These are phyloP conservation scores for Sodiomyces alkalinus DNA, from an alignment of 2,329 filamentous ascomycete species.

Conservation along the genomic window DNA sequence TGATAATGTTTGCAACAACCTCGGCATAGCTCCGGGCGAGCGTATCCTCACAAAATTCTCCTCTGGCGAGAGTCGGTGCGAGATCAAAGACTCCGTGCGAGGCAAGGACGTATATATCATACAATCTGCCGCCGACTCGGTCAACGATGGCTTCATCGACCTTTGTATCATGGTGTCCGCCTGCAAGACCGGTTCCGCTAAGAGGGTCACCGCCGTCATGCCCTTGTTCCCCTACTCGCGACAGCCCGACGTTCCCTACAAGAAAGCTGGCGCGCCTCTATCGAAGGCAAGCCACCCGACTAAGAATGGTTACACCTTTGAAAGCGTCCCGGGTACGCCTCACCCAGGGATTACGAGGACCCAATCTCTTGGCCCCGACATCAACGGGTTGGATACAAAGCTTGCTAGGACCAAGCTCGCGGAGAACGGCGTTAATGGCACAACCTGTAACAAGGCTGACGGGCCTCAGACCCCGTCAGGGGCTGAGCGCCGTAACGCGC, in stretches of 20 bases:
- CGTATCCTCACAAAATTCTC: slow-evolving; percentile 85
- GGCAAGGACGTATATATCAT: slow-evolving; percentile 99
- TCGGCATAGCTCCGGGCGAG: slow-evolving; percentile 74
- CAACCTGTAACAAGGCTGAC: slow-evolving; percentile 13
- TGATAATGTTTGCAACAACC: slow-evolving; percentile 72
- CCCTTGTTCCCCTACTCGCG: slow-evolving; percentile 94
- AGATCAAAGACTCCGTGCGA: slow-evolving; percentile 90
- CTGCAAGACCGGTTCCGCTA: slow-evolving; percentile 87
- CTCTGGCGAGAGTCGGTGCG: slow-evolving; percentile 85
- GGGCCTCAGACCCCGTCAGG: slow-evolving; percentile 17
- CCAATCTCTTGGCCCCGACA: slow-evolving; percentile 48
- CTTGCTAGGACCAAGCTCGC: slow-evolving; percentile 52
- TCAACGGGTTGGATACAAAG: slow-evolving; percentile 54
- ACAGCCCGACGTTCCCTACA: slow-evolving; percentile 92
- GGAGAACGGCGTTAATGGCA: slow-evolving; percentile 20
- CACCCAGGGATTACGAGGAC: slow-evolving; percentile 55
- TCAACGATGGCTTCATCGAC: slow-evolving; percentile 95
- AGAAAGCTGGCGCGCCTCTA: slow-evolving; percentile 83
- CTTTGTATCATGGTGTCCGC: slow-evolving; percentile 97
- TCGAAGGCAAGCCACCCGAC: slow-evolving; percentile 45
- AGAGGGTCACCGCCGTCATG: slow-evolving; percentile 72
- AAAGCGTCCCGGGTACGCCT: slow-evolving; percentile 81
- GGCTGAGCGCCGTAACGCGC: too few species aligned
- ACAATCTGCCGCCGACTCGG: slow-evolving; percentile 78
- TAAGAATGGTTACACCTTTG: slow-evolving; percentile 65